A percentile compares a stretch with the other conserved stretches of the same genome.
phyloP scores from a whole-genome alignment of 2,329 filamentous ascomycete species.

The Ceratocystis ficicola region DNA sequence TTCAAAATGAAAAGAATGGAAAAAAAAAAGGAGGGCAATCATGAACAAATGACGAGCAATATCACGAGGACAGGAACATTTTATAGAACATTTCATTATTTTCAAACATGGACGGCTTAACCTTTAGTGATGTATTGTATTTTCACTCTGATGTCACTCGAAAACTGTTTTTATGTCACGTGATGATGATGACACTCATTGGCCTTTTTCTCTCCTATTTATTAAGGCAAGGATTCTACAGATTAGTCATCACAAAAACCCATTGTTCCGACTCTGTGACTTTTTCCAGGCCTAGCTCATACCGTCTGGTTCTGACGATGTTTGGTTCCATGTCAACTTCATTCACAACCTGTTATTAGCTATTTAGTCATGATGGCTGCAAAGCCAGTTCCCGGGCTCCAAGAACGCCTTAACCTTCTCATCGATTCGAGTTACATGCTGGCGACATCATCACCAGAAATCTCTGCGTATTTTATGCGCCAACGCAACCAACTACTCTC shows the following conservation, averaged over 20 bases:
- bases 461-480: constrained; percentile 48
- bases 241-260: background rate
- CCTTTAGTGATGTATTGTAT: background rate
- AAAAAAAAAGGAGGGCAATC: background rate
- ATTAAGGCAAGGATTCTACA: too few species aligned
- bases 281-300: background rate
- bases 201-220: too few species aligned
- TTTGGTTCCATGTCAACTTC: background rate
- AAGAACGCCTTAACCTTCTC: constrained; percentile 28
- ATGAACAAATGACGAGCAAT: background rate
- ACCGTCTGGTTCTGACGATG: background rate
- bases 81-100: constrained; percentile 10
- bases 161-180: too few species aligned
- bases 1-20: background rate
- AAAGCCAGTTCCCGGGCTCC: constrained; percentile 14
- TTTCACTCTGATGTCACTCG: background rate
- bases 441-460: constrained; percentile 39
- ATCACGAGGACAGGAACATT: background rate
- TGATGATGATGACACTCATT: too few species aligned
- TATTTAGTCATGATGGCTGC: background rate
- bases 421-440: constrained; percentile 50
- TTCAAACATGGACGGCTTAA: background rate
- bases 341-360: too few species aligned
- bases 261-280: background rate
- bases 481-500: constrained; percentile 40